Evolutionary conservation across 345 rosid species (phyloP), one percentile per base, ranked within the genome.

Genomic region (Gossypium arboreum): DNA sequence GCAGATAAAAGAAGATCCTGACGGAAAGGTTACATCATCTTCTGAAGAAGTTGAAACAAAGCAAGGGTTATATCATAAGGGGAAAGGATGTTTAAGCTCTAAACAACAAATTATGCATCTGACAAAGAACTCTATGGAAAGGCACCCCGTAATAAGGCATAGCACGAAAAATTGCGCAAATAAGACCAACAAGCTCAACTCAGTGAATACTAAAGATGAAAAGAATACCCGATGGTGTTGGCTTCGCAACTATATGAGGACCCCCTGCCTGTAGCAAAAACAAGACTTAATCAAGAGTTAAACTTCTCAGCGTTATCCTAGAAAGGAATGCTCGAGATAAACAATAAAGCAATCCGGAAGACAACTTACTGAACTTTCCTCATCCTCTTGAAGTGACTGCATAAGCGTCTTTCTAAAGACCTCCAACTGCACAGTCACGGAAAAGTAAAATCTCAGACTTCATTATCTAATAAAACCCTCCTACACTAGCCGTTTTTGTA

Each of bases 381-480:
- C 97, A 58, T 90, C 97, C 80, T 92, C 97, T 79, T 79, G 87
- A 70, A 94, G 97, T 63, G 98, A 94, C 83, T 78, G 91, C 97
- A 94, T 84, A 44, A 94, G 94, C 0, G 93, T 92, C 92, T 82
- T 92, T 80, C 92, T 89, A 65, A 94, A 94, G 45, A 90, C 88
- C 77, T 94, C 98, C 86, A 94, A 86, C 98, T 94, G 83, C 81
- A 81, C n/a, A 47, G 13, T 52, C 47, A n/a, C 17, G 52, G 29
- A 61, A 59, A 34, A 3, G 22, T 17, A n/a, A 22, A 65, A 48
- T 1, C 9, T 75, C 47, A 67, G 41, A 55, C 54, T 48, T 1
- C 52, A 29, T 74, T 13, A 22, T 47, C 52, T 24, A 59, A 59
- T 45, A 59, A 58, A 15, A 44, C 24, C 87, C 75, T 1, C 65